Conservation (phyloP, 305 asterid species). For the Fraxinus velutina region DNA sequence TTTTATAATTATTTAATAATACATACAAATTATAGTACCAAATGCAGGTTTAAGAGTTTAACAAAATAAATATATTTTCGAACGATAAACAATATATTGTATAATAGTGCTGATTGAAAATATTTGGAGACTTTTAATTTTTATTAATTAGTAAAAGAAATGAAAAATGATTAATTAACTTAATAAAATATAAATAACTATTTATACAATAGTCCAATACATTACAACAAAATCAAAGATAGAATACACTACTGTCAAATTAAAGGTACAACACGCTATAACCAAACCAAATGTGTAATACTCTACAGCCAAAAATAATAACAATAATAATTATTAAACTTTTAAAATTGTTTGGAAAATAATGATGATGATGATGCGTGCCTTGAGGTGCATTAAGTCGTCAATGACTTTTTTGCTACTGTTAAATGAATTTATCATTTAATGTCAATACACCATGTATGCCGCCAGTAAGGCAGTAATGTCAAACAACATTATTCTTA, state of each 20-base stretch:
- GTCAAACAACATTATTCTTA: slow-evolving; percentile 28
- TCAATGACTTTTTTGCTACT: neutral
- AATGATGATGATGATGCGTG: neutral
- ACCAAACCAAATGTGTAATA: neutral
- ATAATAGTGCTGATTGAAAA: neutral
- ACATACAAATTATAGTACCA: too few relatives aligned
- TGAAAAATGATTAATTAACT: neutral
- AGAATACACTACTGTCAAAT: neutral
- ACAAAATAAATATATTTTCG: too few relatives aligned
- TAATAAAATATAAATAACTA: too few relatives aligned
- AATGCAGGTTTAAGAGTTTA: neutral
- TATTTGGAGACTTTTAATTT: neutral
- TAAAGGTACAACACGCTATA: neutral
- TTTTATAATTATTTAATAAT: too few relatives aligned
- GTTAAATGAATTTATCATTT: too few relatives aligned
- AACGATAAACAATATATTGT: neutral
- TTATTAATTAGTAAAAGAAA: neutral
- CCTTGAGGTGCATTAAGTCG: neutral
- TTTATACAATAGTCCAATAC: neutral
- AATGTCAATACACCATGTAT: too few relatives aligned
- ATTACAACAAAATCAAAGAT: too few relatives aligned
- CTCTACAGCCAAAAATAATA: neutral
- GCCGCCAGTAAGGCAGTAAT: too few relatives aligned
- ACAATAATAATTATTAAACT: neutral
- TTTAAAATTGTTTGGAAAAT: too few relatives aligned